Percentiles rank a stretch among this genome's conserved stretches.
phyloP scores from a whole-genome alignment of 2,329 filamentous ascomycete genomes.

The Aspergillus texensis region DNA sequence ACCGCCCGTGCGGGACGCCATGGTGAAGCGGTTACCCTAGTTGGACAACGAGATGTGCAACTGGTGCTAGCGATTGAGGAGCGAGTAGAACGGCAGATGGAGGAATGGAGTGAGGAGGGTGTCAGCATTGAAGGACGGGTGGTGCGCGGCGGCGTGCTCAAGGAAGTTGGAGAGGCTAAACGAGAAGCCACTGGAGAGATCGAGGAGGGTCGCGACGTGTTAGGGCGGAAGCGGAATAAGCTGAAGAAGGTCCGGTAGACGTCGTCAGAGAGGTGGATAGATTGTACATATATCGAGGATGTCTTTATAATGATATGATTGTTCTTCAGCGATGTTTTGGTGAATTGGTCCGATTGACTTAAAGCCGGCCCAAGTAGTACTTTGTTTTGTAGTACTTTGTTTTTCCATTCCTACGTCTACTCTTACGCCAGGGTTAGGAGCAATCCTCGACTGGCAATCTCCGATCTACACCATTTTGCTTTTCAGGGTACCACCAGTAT shows the following conservation, averaged over 20 bases:
- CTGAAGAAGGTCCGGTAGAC: conserved; percentile 45
- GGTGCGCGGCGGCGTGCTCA: conserved; percentile 74
- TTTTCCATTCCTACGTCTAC: not conserved
- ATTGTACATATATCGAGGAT: conserved; percentile 1
- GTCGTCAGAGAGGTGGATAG: not conserved
- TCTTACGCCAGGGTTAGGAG: not conserved
- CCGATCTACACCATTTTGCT: not conserved
- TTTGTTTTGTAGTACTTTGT: too few species aligned
- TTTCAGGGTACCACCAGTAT: not conserved
- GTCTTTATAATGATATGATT: conserved; percentile 3
- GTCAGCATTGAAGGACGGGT: conserved; percentile 94
- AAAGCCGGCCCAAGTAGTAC: not conserved
- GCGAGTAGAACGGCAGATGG: conserved; percentile 77
- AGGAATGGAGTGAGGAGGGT: conserved; percentile 82
- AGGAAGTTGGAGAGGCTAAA: conserved; percentile 93
- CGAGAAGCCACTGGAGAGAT: conserved; percentile 87
- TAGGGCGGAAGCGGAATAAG: conserved; percentile 70
- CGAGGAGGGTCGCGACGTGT: conserved; percentile 87
- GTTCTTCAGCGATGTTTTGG: not conserved
- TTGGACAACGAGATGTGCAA: conserved; percentile 90
- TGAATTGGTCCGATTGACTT: not conserved
- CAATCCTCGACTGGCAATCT: not conserved
- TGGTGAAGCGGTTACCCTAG: conserved; percentile 82
- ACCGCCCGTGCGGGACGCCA: conserved; percentile 87
- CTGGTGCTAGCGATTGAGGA: conserved; percentile 88